Evolutionary conservation across 768 basidiomycete genomes (phyloP).

Genomic region (Phylloporus sp.): DNA sequence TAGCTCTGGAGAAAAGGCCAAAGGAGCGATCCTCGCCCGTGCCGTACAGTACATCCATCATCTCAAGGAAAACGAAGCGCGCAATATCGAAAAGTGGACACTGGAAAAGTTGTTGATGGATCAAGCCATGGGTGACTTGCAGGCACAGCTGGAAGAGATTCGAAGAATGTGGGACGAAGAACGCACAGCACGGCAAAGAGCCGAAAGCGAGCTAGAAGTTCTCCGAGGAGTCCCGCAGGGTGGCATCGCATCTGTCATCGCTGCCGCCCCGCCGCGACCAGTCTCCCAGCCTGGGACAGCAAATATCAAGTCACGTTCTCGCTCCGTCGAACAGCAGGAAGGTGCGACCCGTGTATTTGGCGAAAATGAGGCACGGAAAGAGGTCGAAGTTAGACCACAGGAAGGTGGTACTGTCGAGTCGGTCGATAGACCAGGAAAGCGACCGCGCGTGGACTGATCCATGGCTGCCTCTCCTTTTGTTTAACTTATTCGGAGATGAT

Average conservation of each 20-base stretch:
- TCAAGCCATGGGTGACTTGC: conserved; percentile 84
- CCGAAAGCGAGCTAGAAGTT: conserved; percentile 61
- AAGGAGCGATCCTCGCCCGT: conserved; percentile 81
- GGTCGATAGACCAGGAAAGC: conserved; percentile 28
- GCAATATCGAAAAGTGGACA: conserved; percentile 92
- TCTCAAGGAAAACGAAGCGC: conserved; percentile 84
- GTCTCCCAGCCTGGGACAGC: conserved; percentile 12
- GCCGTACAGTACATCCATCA: conserved; percentile 92
- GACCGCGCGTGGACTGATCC: conserved; percentile 29
- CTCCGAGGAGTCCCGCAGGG: conserved; percentile 37
- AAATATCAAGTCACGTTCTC: conserved; percentile 22
- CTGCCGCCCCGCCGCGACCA: conserved; percentile 12
- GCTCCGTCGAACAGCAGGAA: conserved; percentile 26
- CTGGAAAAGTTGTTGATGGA: conserved; percentile 90
- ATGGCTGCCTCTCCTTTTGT: not conserved
- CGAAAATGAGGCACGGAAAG: conserved; percentile 20
- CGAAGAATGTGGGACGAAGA: conserved; percentile 81
- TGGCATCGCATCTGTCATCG: not conserved
- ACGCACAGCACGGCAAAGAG: conserved; percentile 49
- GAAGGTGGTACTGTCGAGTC: conserved; percentile 13
- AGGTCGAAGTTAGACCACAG: conserved; percentile 16
- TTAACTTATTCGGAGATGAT: conserved; percentile 18
- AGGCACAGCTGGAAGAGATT: conserved; percentile 78
- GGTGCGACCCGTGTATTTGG: conserved; percentile 10
- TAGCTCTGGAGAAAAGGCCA: conserved; percentile 81